Evolutionary conservation across 1,139 yeast genomes (phyloP), one percentile per base, ranked within the genome.

Genomic region (Pichia sp.): DNA sequence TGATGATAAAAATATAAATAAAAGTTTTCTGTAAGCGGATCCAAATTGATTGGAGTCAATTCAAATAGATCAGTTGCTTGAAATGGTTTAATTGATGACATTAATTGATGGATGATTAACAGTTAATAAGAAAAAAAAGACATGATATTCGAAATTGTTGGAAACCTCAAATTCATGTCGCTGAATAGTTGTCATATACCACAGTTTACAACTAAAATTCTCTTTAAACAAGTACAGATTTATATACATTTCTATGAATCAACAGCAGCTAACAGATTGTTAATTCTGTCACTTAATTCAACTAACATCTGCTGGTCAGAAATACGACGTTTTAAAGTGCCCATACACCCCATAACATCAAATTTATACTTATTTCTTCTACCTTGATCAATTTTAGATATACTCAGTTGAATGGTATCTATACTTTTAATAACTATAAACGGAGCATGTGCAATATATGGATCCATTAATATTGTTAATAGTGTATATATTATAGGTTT

Each of bases 11-110:
- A 93, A 47, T 83, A 85, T 25, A 87, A 68, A 50, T 89, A 86
- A 71, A 87, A 95, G 69, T 91, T 93, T 64, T 91, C 98, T 0
- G 98, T 93, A 51, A 91, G 74, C 1, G 87, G 87, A 62, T 93
- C 99, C 30, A 93, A 71, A 64, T 93, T 93, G 46, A 90, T 82
- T 11, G 86, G 73, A 62, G 88, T 88, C 51, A 87, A 65, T 14
- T 79, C 73, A 59, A 90, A 83, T 45, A 93, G 70, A 63, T 93
- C 97, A 5, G 90, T 83, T 6, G 95, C 89, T 60, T 84, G 88
- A 64, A 93, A 87, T 25, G 98, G 97, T 53, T 76, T 76, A 43
- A 88, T 77, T 0, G 95, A 84, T 10, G 96, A 84, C 96, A 88
- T 88, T 13, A 30, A 16, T 25, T 22, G 25, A 18, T 19, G 18